phyloP scores from a whole-genome alignment of 202 grass and related monocot genomes.

The Zoysia matrella region DNA sequence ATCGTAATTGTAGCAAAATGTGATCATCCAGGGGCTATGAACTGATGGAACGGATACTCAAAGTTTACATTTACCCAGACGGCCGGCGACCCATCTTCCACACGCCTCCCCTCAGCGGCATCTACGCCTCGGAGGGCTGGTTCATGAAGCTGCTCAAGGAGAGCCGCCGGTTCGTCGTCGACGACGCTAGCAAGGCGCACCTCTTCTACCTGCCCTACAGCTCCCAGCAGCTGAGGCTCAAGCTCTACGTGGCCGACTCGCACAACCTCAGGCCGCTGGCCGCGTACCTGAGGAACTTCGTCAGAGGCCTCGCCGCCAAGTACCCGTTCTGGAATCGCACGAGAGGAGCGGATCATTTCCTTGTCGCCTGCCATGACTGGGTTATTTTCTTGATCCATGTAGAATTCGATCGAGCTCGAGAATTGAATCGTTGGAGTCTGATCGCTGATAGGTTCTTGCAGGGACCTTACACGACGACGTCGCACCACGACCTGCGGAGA shows the following conservation, averaged over 20 bases:
- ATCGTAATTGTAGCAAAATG: slow-evolving; percentile 48
- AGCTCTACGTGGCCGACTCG: slow-evolving; percentile 75
- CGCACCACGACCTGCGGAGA: slow-evolving; percentile 67
- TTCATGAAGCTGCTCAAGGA: slow-evolving; percentile 98
- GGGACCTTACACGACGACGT: slow-evolving; percentile 76
- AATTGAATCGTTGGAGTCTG: neutral
- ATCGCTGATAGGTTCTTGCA: slow-evolving; percentile 37
- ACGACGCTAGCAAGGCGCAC: slow-evolving; percentile 67
- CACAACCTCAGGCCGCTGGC: slow-evolving; percentile 72
- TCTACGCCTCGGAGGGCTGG: slow-evolving; percentile 96
- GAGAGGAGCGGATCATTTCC: slow-evolving; percentile 83
- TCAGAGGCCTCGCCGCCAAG: slow-evolving; percentile 68
- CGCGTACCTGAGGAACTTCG: slow-evolving; percentile 73
- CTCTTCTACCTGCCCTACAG: slow-evolving; percentile 97
- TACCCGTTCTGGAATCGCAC: slow-evolving; percentile 90
- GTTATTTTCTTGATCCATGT: slow-evolving; percentile 17
- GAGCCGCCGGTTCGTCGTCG: slow-evolving; percentile 56
- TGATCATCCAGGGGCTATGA: slow-evolving; percentile 86
- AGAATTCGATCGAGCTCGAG: neutral
- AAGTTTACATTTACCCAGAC: slow-evolving; percentile 88
- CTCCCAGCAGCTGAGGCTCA: slow-evolving; percentile 64
- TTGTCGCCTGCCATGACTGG: slow-evolving; percentile 95
- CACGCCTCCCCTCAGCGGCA: slow-evolving; percentile 81
- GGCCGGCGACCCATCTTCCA: slow-evolving; percentile 89
- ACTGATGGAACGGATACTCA: slow-evolving; percentile 93